These are phyloP conservation scores for Hura crepitans DNA, from an alignment of 441 rosid genomes.

Conservation along the genomic window DNA sequence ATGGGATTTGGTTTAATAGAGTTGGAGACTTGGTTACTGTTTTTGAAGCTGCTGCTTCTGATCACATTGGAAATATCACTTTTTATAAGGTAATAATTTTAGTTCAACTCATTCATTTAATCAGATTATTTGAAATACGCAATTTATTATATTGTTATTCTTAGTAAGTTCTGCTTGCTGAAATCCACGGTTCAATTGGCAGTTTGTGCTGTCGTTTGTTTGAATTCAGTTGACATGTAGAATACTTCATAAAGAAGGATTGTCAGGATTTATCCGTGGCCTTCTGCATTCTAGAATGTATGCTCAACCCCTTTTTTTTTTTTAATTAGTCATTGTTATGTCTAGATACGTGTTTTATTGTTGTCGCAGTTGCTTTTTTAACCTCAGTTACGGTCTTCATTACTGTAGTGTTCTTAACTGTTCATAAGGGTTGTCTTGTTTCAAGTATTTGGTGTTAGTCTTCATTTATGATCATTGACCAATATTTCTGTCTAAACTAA, in stretches of 20 bases:
- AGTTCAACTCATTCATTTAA: not conserved
- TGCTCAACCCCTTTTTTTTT: not conserved
- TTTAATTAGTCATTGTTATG: not conserved
- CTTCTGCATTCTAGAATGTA: not conserved
- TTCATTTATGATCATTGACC: not conserved
- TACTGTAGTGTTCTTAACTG: not conserved
- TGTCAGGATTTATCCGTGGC: not conserved
- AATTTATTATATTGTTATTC: not conserved
- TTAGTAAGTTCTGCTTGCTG: slow-evolving; percentile 5
- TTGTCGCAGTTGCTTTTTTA: not conserved
- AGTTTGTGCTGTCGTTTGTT: not conserved
- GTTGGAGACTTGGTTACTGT: slow-evolving; percentile 58
- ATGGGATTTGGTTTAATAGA: slow-evolving; percentile 90
- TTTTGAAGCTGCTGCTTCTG: slow-evolving; percentile 85
- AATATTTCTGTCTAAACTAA: not conserved
- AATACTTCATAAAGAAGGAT: not conserved
- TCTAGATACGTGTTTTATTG: not conserved
- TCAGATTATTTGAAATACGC: not conserved
- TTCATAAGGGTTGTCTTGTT: not conserved
- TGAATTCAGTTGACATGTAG: not conserved
- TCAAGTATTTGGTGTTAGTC: not conserved
- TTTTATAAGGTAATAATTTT: slow-evolving; percentile 64
- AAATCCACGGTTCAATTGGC: not conserved
- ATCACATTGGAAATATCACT: slow-evolving; percentile 67
- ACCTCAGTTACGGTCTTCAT: not conserved